phyloP scores from a whole-genome alignment of 495 filamentous ascomycete species.

The Tuber magnatum region DNA sequence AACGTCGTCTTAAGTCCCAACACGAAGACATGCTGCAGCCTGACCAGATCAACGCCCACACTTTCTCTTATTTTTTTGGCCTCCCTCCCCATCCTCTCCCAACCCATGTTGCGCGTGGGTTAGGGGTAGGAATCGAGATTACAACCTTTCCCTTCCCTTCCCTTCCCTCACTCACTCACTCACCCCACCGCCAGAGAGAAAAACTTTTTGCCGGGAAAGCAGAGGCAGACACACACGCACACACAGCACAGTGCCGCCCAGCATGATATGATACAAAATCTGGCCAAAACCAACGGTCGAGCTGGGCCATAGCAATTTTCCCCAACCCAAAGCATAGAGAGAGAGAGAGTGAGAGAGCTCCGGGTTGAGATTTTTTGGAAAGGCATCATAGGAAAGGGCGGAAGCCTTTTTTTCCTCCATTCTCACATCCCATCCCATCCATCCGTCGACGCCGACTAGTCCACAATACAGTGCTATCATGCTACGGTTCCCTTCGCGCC shows the following conservation, averaged over 20 bases:
- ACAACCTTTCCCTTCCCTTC: not conserved
- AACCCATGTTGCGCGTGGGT: not conserved
- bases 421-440: no score
- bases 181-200: no score
- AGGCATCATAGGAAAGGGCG: not conserved
- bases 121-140: not conserved
- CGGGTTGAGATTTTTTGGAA: not conserved
- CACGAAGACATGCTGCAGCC: slow-evolving; percentile 23
- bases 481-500: not conserved
- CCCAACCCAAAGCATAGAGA: no score
- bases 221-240: no score
- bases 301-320: not conserved
- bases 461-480: no score
- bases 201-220: no score
- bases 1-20: slow-evolving; percentile 36
- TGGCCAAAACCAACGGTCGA: not conserved
- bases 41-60: slow-evolving; percentile 35
- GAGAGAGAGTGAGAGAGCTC: not conserved
- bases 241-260: not conserved
- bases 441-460: not conserved
- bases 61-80: slow-evolving; percentile 18
- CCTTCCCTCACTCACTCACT: not conserved
- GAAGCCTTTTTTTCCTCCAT: no score
- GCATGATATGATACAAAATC: not conserved
- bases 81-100: not conserved